Evolutionary conservation across 2,329 filamentous ascomycete genomes (phyloP), one percentile per base, ranked within the genome.

Genomic region (Didymella keratinophila): DNA sequence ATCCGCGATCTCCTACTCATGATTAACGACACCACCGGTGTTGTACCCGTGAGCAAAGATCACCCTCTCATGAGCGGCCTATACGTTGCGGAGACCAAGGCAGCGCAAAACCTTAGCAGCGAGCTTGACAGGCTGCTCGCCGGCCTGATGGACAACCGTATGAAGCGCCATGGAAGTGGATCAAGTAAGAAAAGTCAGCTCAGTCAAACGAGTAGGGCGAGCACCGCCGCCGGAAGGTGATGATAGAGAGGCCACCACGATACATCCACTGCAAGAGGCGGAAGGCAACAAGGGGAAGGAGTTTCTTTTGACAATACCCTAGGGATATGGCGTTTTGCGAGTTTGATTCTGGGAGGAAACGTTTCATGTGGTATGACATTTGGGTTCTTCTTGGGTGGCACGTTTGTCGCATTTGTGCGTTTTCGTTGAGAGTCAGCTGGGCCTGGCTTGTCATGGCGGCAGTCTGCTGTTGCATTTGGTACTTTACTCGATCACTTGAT

Each of bases 1-100:
- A 92, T 99, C 66, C 87, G 92, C 49, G 94, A 99, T 74, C 85
- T 98, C 73, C 84, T 98, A 50, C 85, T 93, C 36, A 90, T 99
- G 60, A 92, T 99, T 27, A 93, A 97, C 73, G 93, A 98, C 78
- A 97, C 93, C 75, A 90, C 88, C 14, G 91, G 93, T 58, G 88
- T 96, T 16, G 85, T 87, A 41, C 90, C 92, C 18, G 91, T 89
- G 8, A 87, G 89, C 1, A 84, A 86, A n/a, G 92, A 97, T 56
- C 93, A 98, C 75, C 94, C 94, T 0, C 83, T 96, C 43, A 92
- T 90, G 49, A 87, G 87, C 14, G 86, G 87, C 21, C 80, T 98
- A 53, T 98, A 96, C 80, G 88, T 87, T 48, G 91, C 96, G 72
- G 92, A 97, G 78, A 93, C 92, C 71, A 91, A 90, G 66, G 90